Evolutionary conservation across 768 basidiomycete genomes (phyloP).

Genomic region (Xerocomus spinulosus): DNA sequence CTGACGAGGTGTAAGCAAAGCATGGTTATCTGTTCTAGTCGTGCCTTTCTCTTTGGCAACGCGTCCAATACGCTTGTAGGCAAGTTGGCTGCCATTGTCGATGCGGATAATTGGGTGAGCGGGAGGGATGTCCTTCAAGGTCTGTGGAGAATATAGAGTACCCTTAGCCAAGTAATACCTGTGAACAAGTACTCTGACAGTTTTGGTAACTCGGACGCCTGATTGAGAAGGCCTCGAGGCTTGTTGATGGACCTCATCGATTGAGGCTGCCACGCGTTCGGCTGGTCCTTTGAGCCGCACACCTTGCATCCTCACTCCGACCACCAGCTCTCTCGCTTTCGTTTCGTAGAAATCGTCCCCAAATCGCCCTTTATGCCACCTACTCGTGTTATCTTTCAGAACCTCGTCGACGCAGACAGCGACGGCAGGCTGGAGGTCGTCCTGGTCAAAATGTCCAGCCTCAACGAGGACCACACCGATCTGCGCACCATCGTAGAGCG

Average conservation of each 20-base stretch:
- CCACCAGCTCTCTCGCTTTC: conserved; percentile 1
- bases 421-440: conserved; percentile 19
- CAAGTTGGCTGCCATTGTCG: conserved; percentile 15
- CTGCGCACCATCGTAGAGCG: conserved; percentile 24
- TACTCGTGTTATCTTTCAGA: conserved; percentile 24
- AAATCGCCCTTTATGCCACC: conserved; percentile 7
- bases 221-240: no score
- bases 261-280: background rate
- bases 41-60: conserved; percentile 19
- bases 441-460: conserved; percentile 14
- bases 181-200: background rate
- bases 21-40: conserved; percentile 68
- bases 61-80: conserved; percentile 24
- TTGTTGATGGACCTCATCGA: background rate
- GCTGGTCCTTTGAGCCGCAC: conserved; percentile 4
- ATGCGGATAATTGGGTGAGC: conserved; percentile 14
- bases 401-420: conserved; percentile 23
- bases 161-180: no score
- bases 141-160: background rate
- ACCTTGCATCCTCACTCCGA: background rate
- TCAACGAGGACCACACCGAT: conserved; percentile 21
- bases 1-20: conserved; percentile 67
- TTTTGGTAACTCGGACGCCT: conserved; percentile 2
- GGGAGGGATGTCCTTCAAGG: conserved; percentile 6
- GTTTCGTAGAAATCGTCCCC: conserved; percentile 1